Evolutionary conservation across 345 rosid genomes (phyloP), one percentile per base, ranked within the genome.

Genomic region (Toxicodendron radicans): DNA sequence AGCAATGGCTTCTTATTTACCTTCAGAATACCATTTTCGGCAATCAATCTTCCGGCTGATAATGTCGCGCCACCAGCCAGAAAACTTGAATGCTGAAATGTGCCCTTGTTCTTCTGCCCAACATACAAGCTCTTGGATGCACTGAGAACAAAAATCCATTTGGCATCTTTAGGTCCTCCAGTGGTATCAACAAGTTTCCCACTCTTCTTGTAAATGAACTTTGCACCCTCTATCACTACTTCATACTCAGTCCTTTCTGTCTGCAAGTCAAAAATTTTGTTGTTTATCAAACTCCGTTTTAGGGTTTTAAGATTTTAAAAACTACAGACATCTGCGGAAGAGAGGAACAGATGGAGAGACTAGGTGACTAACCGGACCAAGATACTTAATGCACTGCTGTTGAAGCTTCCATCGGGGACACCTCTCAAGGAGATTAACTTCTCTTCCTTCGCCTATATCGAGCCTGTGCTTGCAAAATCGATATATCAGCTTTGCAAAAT

Each of bases 61-160:
- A 92, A 80, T 18, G 98, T 94, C 61, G 97, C 93, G 57, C 97
- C 97, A 3, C 97, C 97, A 0, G 97, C 97, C 78, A 94, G 80
- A 78, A 94, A 94, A 75, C 97, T 94, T 4, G 98, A 94, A 77
- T 92, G 98, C 67, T 94, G 97, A 82, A 94, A 94, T 57, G 78
- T 94, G 7, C 98, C 98, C 82, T 89, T 94, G 64, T 57, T 80
- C 88, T 94, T 94, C 83, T 77, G 72, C 3, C 85, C 97, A 51
- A 85, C 91, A 46, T 91, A 94, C 75, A 94, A 52, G 59, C 79
- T 80, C 77, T 85, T 89, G 18, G 90, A 87, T 64, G 93, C 84
- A 71, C 98, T 88, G 4, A 92, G 89, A 71, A 94, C 97, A 68
- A 94, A 94, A 64, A 94, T 94, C 98, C 98, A 94, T 81, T 94